These are phyloP conservation scores for Diaporthe humulicola DNA, from an alignment of 2,329 filamentous ascomycete genomes.

Conservation along the genomic window DNA sequence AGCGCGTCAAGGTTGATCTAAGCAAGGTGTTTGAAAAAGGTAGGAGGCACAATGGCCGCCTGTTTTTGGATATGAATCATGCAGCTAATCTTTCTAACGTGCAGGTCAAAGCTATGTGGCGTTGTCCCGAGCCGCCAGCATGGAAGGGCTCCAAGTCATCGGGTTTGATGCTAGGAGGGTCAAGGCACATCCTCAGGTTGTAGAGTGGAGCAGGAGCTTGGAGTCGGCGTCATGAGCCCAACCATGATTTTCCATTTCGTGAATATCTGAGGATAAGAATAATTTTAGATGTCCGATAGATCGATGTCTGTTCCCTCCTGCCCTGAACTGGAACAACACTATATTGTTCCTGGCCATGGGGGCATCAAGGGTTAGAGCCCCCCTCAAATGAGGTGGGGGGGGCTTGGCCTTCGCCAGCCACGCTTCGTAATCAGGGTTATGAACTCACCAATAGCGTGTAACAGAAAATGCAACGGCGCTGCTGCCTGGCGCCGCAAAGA, in stretches of 20 bases:
- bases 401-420: background rate
- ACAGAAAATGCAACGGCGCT: conserved; percentile 8
- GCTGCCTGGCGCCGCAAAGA: background rate
- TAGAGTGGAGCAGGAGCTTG: conserved; percentile 30
- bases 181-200: conserved; percentile 31
- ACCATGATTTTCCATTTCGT: background rate
- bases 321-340: background rate
- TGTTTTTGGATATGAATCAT: rapidly evolving
- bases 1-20: conserved; percentile 36
- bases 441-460: conserved; percentile 30
- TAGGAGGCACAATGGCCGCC: background rate
- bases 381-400: too few relatives aligned
- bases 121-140: conserved; percentile 33
- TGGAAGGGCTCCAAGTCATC: conserved; percentile 36
- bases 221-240: background rate
- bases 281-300: background rate
- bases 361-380: background rate
- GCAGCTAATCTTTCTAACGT: background rate
- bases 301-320: background rate
- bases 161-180: conserved; percentile 36
- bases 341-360: background rate
- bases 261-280: background rate
- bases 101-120: conserved; percentile 39
- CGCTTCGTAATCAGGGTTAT: conserved; percentile 4
- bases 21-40: conserved; percentile 38